These are phyloP conservation scores for Neopestalotiopsis sp. DNA, from an alignment of 2,329 filamentous ascomycete species.

Conservation along the genomic window DNA sequence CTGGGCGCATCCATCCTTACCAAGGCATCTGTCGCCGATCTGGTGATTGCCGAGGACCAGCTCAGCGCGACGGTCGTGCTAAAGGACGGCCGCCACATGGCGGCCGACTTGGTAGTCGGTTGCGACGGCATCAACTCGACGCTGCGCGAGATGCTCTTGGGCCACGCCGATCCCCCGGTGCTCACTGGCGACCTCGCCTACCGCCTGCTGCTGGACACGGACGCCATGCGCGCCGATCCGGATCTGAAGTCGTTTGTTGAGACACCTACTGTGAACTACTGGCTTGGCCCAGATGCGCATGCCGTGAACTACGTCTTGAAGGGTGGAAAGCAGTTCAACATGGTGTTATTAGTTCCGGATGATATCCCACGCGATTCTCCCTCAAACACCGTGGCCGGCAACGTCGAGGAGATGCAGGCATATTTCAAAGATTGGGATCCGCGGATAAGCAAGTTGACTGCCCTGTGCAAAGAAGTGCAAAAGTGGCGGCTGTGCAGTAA, in stretches of 20 bases:
- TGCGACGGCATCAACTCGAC: conserved; percentile 53
- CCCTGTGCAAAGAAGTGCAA: conserved; percentile 59
- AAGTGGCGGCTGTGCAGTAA: conserved; percentile 50
- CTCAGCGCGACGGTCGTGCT: conserved; percentile 43
- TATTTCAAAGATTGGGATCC: conserved; percentile 64
- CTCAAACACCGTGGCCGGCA: conserved; percentile 40
- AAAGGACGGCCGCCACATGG: conserved; percentile 38
- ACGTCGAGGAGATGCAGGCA: conserved; percentile 44
- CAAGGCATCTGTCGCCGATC: conserved; percentile 46
- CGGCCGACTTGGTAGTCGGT: conserved; percentile 51
- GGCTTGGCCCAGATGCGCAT: conserved; percentile 56
- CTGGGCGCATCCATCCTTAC: conserved; percentile 52
- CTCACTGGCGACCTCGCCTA: conserved; percentile 57
- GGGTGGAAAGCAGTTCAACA: conserved; percentile 53
- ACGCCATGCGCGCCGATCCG: conserved; percentile 50
- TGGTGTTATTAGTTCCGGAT: conserved; percentile 55
- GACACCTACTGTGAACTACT: conserved; percentile 55
- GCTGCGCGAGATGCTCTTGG: conserved; percentile 49
- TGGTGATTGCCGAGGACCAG: conserved; percentile 40
- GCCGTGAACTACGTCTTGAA: conserved; percentile 57
- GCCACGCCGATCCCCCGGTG: conserved; percentile 48
- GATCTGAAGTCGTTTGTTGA: conserved; percentile 49
- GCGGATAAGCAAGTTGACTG: conserved; percentile 58
- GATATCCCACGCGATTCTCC: conserved; percentile 46
- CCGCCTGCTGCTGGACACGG: conserved; percentile 49